These are phyloP conservation scores for Citrus hindsii DNA, from an alignment of 345 rosid genomes.

Conservation along the genomic window DNA sequence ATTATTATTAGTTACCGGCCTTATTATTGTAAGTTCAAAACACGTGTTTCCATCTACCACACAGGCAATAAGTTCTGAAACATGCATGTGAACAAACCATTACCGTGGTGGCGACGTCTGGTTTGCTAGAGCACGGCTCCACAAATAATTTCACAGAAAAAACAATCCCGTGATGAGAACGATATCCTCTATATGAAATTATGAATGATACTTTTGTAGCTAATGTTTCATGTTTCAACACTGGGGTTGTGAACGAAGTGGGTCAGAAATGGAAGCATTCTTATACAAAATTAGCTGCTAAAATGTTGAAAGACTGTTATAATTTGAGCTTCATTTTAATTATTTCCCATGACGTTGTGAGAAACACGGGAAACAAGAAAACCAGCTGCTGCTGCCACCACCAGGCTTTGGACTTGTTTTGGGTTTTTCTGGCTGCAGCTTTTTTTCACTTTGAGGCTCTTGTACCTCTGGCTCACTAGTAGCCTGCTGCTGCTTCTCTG, in stretches of 20 bases:
- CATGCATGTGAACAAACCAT: too few relatives aligned
- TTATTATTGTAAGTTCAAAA: not conserved
- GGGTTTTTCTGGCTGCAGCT: not conserved
- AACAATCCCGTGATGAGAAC: not conserved
- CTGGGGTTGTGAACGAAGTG: not conserved
- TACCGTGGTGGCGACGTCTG: too few relatives aligned
- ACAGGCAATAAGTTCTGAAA: not conserved
- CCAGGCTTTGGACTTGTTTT: slow-evolving; percentile 15
- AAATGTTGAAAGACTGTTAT: not conserved
- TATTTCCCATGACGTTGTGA: not conserved
- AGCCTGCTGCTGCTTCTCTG: not conserved
- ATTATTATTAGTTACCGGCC: not conserved
- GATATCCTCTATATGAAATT: not conserved
- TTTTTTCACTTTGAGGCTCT: slow-evolving; percentile 2
- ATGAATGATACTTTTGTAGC: not conserved
- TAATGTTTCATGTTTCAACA: not conserved
- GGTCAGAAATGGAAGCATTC: not conserved
- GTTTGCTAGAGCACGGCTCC: too few relatives aligned
- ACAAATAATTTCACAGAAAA: not conserved
- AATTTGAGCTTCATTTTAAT: not conserved
- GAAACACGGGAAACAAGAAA: slow-evolving; percentile 59
- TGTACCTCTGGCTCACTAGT: not conserved
- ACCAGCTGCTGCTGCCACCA: slow-evolving; percentile 27
- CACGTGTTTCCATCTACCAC: not conserved
- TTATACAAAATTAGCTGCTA: not conserved